These are phyloP conservation scores for Pouteria glomerata DNA, from an alignment of 148 eudicot genomes.

Conservation along the genomic window DNA sequence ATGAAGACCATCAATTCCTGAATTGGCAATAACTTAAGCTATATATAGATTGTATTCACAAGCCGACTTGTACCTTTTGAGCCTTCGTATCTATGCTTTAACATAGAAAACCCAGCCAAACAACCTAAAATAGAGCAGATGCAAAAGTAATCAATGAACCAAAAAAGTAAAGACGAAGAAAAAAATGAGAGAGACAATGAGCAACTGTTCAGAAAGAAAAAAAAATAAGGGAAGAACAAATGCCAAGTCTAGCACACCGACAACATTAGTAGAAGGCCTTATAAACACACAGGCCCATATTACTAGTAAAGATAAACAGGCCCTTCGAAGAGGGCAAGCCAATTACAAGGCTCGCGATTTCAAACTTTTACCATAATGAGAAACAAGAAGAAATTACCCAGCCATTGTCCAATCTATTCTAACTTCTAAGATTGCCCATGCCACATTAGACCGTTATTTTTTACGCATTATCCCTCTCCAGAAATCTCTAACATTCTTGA, in stretches of 20 bases:
- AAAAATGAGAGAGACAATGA: neutral
- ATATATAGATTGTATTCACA: neutral
- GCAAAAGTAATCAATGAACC: neutral
- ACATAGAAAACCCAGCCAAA: conserved; percentile 1
- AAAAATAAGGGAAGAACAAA: too few species aligned
- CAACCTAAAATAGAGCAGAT: conserved; percentile 7
- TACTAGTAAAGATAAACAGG: too few species aligned
- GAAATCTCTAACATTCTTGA: neutral
- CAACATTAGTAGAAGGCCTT: too few species aligned
- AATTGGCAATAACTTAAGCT: neutral
- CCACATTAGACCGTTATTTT: too few species aligned
- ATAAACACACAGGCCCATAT: too few species aligned
- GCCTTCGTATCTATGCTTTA: neutral
- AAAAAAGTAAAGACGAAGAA: neutral
- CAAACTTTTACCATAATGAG: neutral
- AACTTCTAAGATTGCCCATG: too few species aligned
- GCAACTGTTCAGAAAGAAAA: neutral
- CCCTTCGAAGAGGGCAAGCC: too few species aligned
- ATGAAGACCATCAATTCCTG: neutral
- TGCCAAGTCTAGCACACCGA: neutral
- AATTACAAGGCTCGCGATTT: neutral
- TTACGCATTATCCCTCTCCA: too few species aligned
- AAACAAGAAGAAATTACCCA: neutral
- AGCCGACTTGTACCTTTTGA: neutral
- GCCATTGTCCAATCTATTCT: too few species aligned